These are phyloP conservation scores for Entonaema liquescens DNA, from an alignment of 495 filamentous ascomycete species.

Conservation along the genomic window DNA sequence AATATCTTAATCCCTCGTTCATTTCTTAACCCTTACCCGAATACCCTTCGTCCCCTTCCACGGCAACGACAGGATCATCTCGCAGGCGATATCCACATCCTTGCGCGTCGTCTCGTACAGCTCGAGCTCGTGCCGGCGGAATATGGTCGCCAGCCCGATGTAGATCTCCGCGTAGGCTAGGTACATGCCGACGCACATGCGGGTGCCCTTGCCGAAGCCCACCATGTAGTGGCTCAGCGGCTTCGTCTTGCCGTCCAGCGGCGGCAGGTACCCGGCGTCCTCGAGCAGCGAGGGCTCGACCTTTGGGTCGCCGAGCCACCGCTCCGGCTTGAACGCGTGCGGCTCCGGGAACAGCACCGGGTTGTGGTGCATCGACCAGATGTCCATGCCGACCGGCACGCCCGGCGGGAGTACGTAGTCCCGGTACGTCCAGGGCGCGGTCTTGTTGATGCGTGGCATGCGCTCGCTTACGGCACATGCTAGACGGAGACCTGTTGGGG, in stretches of 20 bases:
- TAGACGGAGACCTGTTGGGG: background rate
- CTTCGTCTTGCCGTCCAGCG: constrained; percentile 37
- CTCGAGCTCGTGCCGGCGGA: constrained; percentile 51
- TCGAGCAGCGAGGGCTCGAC: constrained; percentile 18
- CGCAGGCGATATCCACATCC: constrained; percentile 47
- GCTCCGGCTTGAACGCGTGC: constrained; percentile 52
- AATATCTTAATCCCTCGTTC: background rate
- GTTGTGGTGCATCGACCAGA: constrained; percentile 52
- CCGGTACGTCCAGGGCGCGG: constrained; percentile 15
- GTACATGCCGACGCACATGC: constrained; percentile 59
- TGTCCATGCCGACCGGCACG: constrained; percentile 34
- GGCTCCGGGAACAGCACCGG: constrained; percentile 51
- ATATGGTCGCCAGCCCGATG: constrained; percentile 54
- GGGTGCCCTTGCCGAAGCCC: constrained; percentile 55
- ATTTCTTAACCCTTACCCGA: constrained; percentile 36
- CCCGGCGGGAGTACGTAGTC: constrained; percentile 25
- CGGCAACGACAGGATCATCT: constrained; percentile 43
- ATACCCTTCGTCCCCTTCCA: constrained; percentile 48
- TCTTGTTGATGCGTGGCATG: constrained; percentile 11
- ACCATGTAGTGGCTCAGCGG: constrained; percentile 52
- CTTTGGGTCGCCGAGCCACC: constrained; percentile 51
- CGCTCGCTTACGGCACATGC: background rate
- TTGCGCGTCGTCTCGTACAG: constrained; percentile 46
- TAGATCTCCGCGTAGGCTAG: constrained; percentile 60
- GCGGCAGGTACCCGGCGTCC: constrained; percentile 13